These are phyloP conservation scores for Talaromyces sp. DNA, from an alignment of 2,329 filamentous ascomycete genomes.

Conservation along the genomic window DNA sequence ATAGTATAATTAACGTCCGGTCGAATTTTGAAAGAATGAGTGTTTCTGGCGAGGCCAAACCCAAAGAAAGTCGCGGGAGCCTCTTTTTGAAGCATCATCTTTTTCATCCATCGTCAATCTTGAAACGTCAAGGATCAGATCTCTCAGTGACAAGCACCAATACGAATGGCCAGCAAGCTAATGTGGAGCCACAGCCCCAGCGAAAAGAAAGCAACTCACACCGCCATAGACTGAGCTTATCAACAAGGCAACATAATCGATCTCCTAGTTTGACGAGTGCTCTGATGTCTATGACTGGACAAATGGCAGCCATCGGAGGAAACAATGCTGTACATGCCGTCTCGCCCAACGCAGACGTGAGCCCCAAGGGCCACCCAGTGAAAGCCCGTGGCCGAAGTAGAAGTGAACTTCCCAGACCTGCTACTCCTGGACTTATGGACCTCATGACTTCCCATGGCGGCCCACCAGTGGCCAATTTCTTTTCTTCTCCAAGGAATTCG, in stretches of 20 bases:
- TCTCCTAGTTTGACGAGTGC: conserved; percentile 47
- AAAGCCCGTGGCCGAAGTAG: conserved; percentile 56
- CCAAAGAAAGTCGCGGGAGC: conserved; percentile 47
- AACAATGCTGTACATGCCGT: conserved; percentile 62
- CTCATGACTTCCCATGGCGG: conserved; percentile 62
- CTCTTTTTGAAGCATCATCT: conserved; percentile 50
- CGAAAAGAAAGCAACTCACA: conserved; percentile 39
- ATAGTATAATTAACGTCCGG: conserved; percentile 48
- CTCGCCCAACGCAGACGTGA: conserved; percentile 38
- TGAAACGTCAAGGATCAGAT: conserved; percentile 49
- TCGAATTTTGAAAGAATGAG: conserved; percentile 49
- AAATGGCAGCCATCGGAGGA: conserved; percentile 49
- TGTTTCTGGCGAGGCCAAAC: conserved; percentile 37
- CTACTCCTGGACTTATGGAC: conserved; percentile 51
- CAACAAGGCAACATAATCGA: conserved; percentile 33
- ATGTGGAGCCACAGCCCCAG: conserved; percentile 19
- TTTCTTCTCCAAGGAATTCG: conserved; percentile 42
- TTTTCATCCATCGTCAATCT: conserved; percentile 47
- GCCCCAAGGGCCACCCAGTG: conserved; percentile 51
- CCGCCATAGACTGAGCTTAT: conserved; percentile 42
- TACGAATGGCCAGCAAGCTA: conserved; percentile 21
- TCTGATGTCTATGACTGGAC: conserved; percentile 49
- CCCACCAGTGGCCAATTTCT: conserved; percentile 59
- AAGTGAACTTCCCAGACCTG: conserved; percentile 56
- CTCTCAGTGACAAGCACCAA: conserved; percentile 33